A percentile compares a stretch with the other conserved stretches of the same genome.
These are phyloP conservation scores for Hypsizygus marmoreus DNA, from an alignment of 768 basidiomycete species.

Conservation along the genomic window DNA sequence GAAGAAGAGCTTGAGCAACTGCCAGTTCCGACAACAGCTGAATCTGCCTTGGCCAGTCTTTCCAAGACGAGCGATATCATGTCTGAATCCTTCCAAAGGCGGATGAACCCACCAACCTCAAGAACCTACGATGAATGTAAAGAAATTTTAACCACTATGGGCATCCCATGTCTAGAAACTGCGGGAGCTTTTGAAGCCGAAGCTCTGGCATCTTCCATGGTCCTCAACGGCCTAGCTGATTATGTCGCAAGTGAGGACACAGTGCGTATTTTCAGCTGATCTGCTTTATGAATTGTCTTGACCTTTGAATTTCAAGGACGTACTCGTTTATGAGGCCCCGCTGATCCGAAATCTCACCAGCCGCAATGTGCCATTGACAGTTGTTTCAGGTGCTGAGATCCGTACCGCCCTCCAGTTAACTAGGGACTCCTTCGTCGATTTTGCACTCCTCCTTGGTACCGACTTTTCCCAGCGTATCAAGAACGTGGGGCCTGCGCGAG, in stretches of 20 bases:
- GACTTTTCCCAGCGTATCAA: conserved; percentile 88
- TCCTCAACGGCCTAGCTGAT: conserved; percentile 74
- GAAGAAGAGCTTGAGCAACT: conserved; percentile 7
- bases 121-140: conserved; percentile 72
- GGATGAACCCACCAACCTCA: conserved; percentile 60
- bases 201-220: conserved; percentile 79
- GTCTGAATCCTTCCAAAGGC: conserved; percentile 64
- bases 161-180: conserved; percentile 75
- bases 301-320: conserved; percentile 52
- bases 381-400: conserved; percentile 66
- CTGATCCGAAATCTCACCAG: conserved; percentile 77
- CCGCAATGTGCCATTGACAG: conserved; percentile 55
- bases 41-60: conserved; percentile 31
- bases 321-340: conserved; percentile 80
- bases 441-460: conserved; percentile 84
- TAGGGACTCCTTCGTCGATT: conserved; percentile 70
- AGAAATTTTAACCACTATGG: conserved; percentile 74
- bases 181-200: conserved; percentile 80
- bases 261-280: conserved; percentile 37
- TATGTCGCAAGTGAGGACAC: conserved; percentile 93
- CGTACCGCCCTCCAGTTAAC: conserved; percentile 59
- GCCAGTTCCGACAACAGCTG: conserved; percentile 8
- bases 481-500: conserved; percentile 76
- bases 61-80: conserved; percentile 55
- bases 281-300: conserved; percentile 7